Percentiles rank a stretch among this genome's conserved stretches.
Evolutionary conservation across 306 rosid species (phyloP).

Genomic region (Abrus pulchellus): DNA sequence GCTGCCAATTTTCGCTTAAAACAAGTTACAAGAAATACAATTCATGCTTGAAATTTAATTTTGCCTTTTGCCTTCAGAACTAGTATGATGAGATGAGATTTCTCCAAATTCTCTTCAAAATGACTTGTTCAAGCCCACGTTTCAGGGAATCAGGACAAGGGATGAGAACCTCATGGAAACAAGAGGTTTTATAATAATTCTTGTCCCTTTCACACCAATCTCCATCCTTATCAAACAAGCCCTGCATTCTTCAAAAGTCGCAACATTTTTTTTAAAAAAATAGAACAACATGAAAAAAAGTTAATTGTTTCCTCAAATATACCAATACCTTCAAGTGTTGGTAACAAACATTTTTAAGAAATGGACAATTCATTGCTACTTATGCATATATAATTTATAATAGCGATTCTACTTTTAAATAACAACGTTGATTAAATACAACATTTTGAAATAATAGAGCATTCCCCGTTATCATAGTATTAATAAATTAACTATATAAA

Average conservation of each 20-base stretch:
- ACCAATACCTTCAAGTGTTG: constrained; percentile 29
- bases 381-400: neutral
- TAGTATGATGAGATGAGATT: too few relatives aligned
- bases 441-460: constrained; percentile 9
- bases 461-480: neutral
- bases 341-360: constrained; percentile 17
- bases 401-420: neutral
- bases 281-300: neutral
- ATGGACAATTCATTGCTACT: neutral
- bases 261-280: neutral
- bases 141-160: neutral
- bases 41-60: too few relatives aligned
- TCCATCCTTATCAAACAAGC: constrained; percentile 29
- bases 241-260: neutral
- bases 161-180: neutral
- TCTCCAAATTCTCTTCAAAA: too few relatives aligned
- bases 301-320: neutral
- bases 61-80: too few relatives aligned
- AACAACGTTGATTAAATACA: constrained; percentile 16
- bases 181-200: neutral
- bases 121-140: too few relatives aligned
- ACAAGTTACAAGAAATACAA: too few relatives aligned
- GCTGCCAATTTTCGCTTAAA: too few relatives aligned
- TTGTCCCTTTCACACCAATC: constrained; percentile 28
- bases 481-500: constrained; percentile 11